Conservation (phyloP, 768 basidiomycete species). For the Grammothele lineata region DNA sequence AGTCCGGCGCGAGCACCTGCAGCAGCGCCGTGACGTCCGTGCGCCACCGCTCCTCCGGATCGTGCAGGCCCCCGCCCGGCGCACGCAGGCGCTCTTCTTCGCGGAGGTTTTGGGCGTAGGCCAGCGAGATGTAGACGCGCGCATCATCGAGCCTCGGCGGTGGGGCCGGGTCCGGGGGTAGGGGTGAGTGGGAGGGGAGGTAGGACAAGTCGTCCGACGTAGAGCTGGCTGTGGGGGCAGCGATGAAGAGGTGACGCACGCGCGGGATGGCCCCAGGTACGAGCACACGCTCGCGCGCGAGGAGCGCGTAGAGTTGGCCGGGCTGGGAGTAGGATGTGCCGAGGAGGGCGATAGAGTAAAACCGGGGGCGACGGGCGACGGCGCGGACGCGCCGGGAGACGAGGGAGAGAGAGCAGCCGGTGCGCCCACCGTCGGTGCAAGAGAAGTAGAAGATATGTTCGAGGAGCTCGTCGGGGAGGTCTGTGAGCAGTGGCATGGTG, state of each 20-base stretch:
- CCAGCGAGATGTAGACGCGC: too few relatives aligned
- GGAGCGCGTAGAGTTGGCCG: background rate
- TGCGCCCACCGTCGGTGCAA: conserved; percentile 26
- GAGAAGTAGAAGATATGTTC: conserved; percentile 22
- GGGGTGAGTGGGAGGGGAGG: too few relatives aligned
- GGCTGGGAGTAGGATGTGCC: background rate
- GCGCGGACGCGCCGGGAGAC: conserved; percentile 24
- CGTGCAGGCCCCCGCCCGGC: background rate
- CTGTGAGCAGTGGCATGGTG: too few relatives aligned
- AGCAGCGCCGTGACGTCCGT: background rate
- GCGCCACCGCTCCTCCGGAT: background rate
- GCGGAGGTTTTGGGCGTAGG: too few relatives aligned
- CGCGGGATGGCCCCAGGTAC: background rate
- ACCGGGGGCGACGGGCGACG: conserved; percentile 17
- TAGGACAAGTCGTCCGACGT: too few relatives aligned
- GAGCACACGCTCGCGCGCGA: background rate
- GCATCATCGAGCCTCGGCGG: too few relatives aligned
- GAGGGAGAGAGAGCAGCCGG: conserved; percentile 24
- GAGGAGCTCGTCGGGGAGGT: conserved; percentile 17
- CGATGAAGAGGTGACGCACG: background rate
- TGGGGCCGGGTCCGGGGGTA: too few relatives aligned
- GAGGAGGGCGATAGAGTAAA: conserved; percentile 23
- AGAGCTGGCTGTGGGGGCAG: too few relatives aligned
- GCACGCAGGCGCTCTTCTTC: background rate
- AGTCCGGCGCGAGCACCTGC: background rate